Evolutionary conservation across 1,284 basidiomycete species (phyloP), one percentile per base, ranked within the genome.

Genomic region (Albatrellus sp.): DNA sequence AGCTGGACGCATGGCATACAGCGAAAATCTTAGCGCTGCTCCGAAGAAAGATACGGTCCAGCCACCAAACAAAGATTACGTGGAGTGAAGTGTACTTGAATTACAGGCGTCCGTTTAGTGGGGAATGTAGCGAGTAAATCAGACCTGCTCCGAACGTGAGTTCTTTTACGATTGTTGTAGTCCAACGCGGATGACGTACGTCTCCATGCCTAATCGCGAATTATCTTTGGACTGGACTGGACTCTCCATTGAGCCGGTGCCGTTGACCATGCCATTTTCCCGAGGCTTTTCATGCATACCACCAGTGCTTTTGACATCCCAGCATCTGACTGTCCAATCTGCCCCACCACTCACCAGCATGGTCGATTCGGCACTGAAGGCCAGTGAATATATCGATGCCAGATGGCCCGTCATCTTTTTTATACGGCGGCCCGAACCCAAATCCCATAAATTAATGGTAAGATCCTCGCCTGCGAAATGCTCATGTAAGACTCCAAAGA

Each of bases 391-490:
- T 44, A 98, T 79, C 0, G 90, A 81, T 13, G 84, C 80, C 1
- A 77, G 82, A 61, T 99, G 96, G 0, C 96, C 96, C 14, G 78
- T 82, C 92, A 98, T 97, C 62, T 91, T 93, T 69, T 98, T 99
- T 55, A 98, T 82, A 39, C 90, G 77, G 48, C 84, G 79, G 6
- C 93, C 92, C 19, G 90, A 90, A 2, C 89, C 90, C 40, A 98
- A 70, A 57, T 98, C 94, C 96, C 96, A 99, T 1, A 99, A 66
- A 58, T 88, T 91, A 64, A 99, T 94, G 3, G 85, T 78, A 14
- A 89, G 72, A 58, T 98, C 96, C 57, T 97, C 90, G 19, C 87
- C 90, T 86, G 53, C 16, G 38, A 17, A 40, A 46, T 11, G 49
- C n/a, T 24, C 16, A 50, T 28, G 24, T 24, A 4, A 7, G 24